Conservation (phyloP, 139 green algal species). For the Chlorella vulgaris region DNA sequence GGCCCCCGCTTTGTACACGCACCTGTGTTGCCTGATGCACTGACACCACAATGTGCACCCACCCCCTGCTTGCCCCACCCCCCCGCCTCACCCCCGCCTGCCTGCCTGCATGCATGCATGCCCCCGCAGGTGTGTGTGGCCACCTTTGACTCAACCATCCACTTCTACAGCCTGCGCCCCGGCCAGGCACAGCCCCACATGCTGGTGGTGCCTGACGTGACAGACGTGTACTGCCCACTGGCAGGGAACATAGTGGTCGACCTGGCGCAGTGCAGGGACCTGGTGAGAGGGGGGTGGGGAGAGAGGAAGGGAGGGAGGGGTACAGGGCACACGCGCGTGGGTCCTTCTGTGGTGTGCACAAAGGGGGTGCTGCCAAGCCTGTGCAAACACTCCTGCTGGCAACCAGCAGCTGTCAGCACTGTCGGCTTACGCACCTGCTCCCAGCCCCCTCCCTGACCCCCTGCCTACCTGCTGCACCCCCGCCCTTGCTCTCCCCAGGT, state of each 20-base stretch:
- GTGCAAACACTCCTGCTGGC: too few species aligned
- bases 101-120: background rate
- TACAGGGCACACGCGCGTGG: background rate
- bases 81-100: too few species aligned
- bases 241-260: constrained; percentile 50
- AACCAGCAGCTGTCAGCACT: too few species aligned
- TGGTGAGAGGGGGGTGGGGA: constrained; percentile 21
- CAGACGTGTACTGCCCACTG: constrained; percentile 59
- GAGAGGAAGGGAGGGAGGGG: background rate
- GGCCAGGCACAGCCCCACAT: constrained; percentile 63
- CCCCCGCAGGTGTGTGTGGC: constrained; percentile 68
- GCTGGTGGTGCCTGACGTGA: constrained; percentile 81
- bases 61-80: too few species aligned
- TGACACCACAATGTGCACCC: too few species aligned
- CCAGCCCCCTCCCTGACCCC: background rate
- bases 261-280: constrained; percentile 31
- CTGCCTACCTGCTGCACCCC: background rate
- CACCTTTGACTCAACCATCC: constrained; percentile 83
- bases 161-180: constrained; percentile 79
- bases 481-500: background rate
- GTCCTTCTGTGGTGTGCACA: too few species aligned
- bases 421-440: too few species aligned
- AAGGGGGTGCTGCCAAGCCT: too few species aligned
- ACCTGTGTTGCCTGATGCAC: too few species aligned
- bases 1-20: too few species aligned